Evolutionary conservation across 441 rosid genomes (phyloP), one percentile per base, ranked within the genome.

Genomic region (Bruguiera hainesii): DNA sequence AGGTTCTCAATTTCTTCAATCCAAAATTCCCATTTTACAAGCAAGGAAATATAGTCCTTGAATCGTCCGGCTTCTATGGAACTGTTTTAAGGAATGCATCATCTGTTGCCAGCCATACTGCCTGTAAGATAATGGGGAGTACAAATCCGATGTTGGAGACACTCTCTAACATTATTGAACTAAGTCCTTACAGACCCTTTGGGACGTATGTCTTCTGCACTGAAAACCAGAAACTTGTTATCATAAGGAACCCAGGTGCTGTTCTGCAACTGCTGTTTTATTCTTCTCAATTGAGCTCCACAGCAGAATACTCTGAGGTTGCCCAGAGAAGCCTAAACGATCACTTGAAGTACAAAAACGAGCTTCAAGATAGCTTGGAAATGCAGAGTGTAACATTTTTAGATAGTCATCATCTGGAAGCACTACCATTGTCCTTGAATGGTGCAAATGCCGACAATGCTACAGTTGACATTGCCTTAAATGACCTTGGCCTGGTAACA

Each of bases 151-250:
- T 93, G 72, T 20, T 82, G 37, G 89, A 86, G 67, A 84, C 89
- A 4, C 29, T 90, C 15, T 80, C 83, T 0, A 81, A 77, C 65
- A 82, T 93, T 68, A 50, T 89, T 33, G 82, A 82, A 69, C 75
- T 82, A 33, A 87, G 96, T 77, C 98, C 97, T 76, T 93, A 87
- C 55, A 73, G 84, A 61, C 97, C 98, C 1, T 78, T 76, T 35
- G 97, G 98, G 48, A 87, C 84, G 18, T 89, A 76, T 67, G 76
- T 93, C 57, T 83, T 93, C 76, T 82, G 76, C 78, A 51, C 87
- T 7, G 86, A 79, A 63, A 69, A 76, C 55, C 77, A 72, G 23
- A 79, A 78, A 65, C 73, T 80, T 81, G 73, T 89, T 21, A 71
- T 78, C 1, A 63, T 84, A 73, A 79, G 63, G 74, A 93, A 90